Conservation (phyloP, 176 grass and related monocot genomes). For the Lolium perenne region DNA sequence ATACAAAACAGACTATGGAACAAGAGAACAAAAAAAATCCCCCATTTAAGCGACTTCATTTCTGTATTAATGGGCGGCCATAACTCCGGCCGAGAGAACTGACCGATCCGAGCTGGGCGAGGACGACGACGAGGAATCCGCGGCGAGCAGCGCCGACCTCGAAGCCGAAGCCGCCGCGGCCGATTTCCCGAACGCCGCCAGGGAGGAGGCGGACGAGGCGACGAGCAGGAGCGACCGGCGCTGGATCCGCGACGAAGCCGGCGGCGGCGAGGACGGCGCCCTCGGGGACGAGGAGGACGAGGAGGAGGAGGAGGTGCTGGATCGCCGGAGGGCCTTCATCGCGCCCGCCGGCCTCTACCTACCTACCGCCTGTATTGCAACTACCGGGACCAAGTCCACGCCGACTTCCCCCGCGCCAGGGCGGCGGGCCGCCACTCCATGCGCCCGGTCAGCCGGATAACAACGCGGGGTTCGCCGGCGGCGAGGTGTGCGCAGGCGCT, state of each 20-base stretch:
- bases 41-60: slow-evolving; percentile 34
- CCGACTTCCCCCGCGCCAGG: slow-evolving; percentile 33
- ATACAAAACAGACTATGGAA: background rate
- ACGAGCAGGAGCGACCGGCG: slow-evolving; percentile 69
- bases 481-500: background rate
- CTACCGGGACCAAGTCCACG: slow-evolving; percentile 30
- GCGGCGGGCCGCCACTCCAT: slow-evolving; percentile 37
- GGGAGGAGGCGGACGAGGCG: slow-evolving; percentile 50
- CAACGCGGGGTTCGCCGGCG: slow-evolving; percentile 15
- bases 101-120: slow-evolving; percentile 65
- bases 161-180: slow-evolving; percentile 31
- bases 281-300: slow-evolving; percentile 55
- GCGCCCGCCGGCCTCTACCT: background rate
- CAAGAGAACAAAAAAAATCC: slow-evolving; percentile 10
- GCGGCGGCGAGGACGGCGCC: slow-evolving; percentile 50
- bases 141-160: slow-evolving; percentile 27
- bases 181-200: slow-evolving; percentile 34
- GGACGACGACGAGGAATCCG: slow-evolving; percentile 50
- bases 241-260: slow-evolving; percentile 71
- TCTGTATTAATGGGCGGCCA: background rate
- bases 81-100: slow-evolving; percentile 25
- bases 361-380: slow-evolving; percentile 1
- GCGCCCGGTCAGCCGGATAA: background rate
- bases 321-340: slow-evolving; percentile 88
- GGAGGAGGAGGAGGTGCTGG: slow-evolving; percentile 58